These are phyloP conservation scores for Nakazawaea anatomiae DNA, from an alignment of 805 yeast species.

Conservation along the genomic window DNA sequence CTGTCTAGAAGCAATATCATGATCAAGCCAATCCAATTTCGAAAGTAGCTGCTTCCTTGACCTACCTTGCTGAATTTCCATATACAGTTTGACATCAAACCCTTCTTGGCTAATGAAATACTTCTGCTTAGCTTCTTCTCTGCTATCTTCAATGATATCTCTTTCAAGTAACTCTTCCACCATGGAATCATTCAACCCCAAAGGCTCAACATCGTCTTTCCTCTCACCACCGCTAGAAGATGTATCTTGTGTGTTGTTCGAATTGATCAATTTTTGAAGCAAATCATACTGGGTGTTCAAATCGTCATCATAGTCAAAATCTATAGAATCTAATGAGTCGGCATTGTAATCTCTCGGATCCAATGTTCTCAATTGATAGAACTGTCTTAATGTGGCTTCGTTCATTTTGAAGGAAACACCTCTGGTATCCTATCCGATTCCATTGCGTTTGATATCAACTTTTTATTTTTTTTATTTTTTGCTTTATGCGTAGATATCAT, in stretches of 20 bases:
- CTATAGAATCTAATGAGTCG: slow-evolving; percentile 4
- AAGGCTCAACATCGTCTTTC: slow-evolving; percentile 37
- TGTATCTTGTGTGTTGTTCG: background rate
- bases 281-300: slow-evolving; percentile 9
- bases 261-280: slow-evolving; percentile 8
- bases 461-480: background rate
- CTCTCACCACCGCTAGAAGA: background rate
- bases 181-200: slow-evolving; percentile 46
- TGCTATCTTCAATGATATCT: slow-evolving; percentile 30
- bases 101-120: slow-evolving; percentile 50
- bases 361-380: slow-evolving; percentile 38
- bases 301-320: slow-evolving; percentile 10
- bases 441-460: background rate
- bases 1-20: slow-evolving; percentile 42
- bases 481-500: background rate
- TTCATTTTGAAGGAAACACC: slow-evolving; percentile 8
- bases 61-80: slow-evolving; percentile 52
- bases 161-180: slow-evolving; percentile 33
- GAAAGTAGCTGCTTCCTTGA: slow-evolving; percentile 42
- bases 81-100: slow-evolving; percentile 51
- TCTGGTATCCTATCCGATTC: background rate
- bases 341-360: slow-evolving; percentile 26
- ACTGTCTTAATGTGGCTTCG: slow-evolving; percentile 22
- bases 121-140: slow-evolving; percentile 30
- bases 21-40: slow-evolving; percentile 44